Evolutionary conservation across 2,329 filamentous ascomycete species (phyloP), one percentile per base, ranked within the genome.

Genomic region (Nigrospora osmanthi): DNA sequence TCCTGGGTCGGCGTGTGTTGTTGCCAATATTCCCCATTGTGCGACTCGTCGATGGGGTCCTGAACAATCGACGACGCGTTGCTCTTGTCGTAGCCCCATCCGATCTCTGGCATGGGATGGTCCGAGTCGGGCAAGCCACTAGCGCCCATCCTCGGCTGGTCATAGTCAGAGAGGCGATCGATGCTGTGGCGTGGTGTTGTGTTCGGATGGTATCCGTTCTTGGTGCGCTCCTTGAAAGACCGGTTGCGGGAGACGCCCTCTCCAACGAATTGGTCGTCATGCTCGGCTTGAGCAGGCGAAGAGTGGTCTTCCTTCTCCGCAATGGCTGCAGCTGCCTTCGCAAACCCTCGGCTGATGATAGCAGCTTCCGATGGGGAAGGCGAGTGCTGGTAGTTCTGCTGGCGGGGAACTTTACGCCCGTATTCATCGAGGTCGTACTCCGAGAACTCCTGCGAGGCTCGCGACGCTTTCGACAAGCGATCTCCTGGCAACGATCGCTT

Each of bases 1-100:
- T 61, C 57, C 28, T 63, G 63, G 13, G 61, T 63, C 13, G 66
- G 61, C 2, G 62, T 64, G 28, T 51, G 49, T 17, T 59, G 57
- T 35, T 50, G 55, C 59, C 62, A 67, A 40, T 62, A 53, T 28
- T 56, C 51, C 35, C 52, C 53, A 14, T 60, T 47, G 10, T 64
- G 57, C 2, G 54, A 53, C 30, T 77, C 80, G 42, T 80, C 82
- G 41, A 85, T 76, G 1, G 83, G 83, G 15, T 86, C 88, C 52
- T 89, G 78, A 35, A 94, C 81, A 41, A 90, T 75, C 0, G 90
- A 95, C 3, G 89, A 89, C 15, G 89, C 95, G 38, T 52, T 47
- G 17, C 67, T 65, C 34, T 80, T 76, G 11, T 76, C 71, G 47
- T 72, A 68, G 42, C 65, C 69, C 52, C 87, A 85, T 4, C 85